Evolutionary conservation across 1,139 yeast species (phyloP).

Genomic region (Candida albicans): DNA sequence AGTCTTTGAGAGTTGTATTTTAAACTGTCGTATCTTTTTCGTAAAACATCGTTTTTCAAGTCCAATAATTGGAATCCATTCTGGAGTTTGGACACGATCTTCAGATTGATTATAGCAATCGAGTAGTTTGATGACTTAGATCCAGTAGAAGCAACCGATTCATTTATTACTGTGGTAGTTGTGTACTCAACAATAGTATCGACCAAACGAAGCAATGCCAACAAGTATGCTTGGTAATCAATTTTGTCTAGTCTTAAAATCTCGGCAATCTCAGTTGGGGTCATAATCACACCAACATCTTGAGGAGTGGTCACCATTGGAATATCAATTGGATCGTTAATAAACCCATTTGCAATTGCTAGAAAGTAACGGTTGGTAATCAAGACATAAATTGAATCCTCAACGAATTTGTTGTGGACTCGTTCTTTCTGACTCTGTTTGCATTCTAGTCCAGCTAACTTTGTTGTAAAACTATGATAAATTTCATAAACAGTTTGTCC

Average conservation of each 20-base stretch:
- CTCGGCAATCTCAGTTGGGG: conserved; percentile 20
- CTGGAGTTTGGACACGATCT: conserved; percentile 26
- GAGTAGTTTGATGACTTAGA: conserved; percentile 20
- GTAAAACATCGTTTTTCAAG: conserved; percentile 29
- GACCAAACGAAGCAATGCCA: conserved; percentile 24
- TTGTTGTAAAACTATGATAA: conserved; percentile 6
- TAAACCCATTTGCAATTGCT: conserved; percentile 15
- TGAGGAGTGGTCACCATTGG: conserved; percentile 12
- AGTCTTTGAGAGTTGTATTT: conserved; percentile 31
- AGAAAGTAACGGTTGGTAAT: conserved; percentile 22
- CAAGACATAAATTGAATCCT: conserved; percentile 23
- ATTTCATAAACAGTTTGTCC: conserved; percentile 5
- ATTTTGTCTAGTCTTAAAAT: conserved; percentile 15
- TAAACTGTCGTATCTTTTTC: conserved; percentile 32
- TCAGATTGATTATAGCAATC: conserved; percentile 24
- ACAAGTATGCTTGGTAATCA: conserved; percentile 25
- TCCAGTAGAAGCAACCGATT: conserved; percentile 18
- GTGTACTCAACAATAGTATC: conserved; percentile 32
- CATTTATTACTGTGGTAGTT: conserved; percentile 26
- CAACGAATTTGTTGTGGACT: conserved; percentile 19
- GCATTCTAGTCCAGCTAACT: conserved; percentile 14
- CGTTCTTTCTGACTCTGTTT: conserved; percentile 23
- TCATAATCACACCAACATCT: conserved; percentile 20
- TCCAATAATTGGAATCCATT: conserved; percentile 31
- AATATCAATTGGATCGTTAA: conserved; percentile 12